These are phyloP conservation scores for Xylariaceae sp. DNA, from an alignment of 2,329 filamentous ascomycete species.

Conservation along the genomic window DNA sequence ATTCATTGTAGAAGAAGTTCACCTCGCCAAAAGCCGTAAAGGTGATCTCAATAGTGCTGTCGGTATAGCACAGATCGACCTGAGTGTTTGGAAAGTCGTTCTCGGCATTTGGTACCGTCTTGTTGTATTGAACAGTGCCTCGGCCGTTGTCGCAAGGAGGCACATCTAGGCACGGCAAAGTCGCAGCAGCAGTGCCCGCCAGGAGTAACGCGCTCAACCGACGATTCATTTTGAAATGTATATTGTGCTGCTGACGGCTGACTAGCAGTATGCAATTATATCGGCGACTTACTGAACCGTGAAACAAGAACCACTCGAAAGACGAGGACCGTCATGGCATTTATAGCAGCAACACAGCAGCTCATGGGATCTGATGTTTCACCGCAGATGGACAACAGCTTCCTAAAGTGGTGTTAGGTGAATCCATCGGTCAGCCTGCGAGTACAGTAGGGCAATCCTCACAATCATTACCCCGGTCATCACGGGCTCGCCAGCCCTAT, in stretches of 20 bases:
- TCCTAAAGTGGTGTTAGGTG: slow-evolving; percentile 8
- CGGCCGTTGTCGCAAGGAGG: slow-evolving; percentile 35
- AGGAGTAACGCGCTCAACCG: slow-evolving; percentile 17
- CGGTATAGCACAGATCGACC: slow-evolving; percentile 45
- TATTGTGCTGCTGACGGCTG: not conserved
- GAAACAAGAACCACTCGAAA: too few species aligned
- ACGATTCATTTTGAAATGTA: slow-evolving; percentile 9
- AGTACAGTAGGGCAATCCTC: too few species aligned
- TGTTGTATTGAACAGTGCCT: slow-evolving; percentile 37
- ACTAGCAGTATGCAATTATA: too few species aligned
- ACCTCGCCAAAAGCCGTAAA: slow-evolving; percentile 45
- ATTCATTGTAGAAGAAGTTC: slow-evolving; percentile 43
- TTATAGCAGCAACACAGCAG: slow-evolving; percentile 7
- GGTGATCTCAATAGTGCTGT: slow-evolving; percentile 35
- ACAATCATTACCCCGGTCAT: too few species aligned
- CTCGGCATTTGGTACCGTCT: slow-evolving; percentile 38
- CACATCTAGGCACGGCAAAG: slow-evolving; percentile 31
- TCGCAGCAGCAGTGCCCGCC: slow-evolving; percentile 10
- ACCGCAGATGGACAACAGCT: slow-evolving; percentile 1
- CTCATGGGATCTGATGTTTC: slow-evolving; percentile 2
- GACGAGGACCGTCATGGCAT: not conserved
- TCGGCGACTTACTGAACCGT: too few species aligned
- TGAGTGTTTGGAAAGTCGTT: slow-evolving; percentile 40
- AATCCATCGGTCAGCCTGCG: not conserved
- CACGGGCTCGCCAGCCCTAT: not conserved